Percentiles rank a stretch among this genome's conserved stretches.
Conservation (phyloP, 768 basidiomycete species). For the Gyrodon lividus region DNA sequence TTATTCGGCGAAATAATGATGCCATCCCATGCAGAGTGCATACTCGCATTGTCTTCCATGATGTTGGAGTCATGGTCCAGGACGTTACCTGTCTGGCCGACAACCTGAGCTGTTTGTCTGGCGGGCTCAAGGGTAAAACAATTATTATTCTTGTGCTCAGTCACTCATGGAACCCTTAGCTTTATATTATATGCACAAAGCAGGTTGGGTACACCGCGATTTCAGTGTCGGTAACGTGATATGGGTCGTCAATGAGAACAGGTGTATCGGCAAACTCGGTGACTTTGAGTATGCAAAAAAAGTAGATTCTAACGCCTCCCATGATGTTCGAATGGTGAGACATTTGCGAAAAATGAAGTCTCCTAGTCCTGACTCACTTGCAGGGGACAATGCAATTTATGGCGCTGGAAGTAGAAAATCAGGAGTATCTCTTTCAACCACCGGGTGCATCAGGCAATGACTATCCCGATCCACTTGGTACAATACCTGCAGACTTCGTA, state of each 20-base stretch:
- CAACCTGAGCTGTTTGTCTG: not conserved
- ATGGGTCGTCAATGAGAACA: no score
- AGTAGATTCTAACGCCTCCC: not conserved
- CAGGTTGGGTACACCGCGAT: constrained; percentile 7
- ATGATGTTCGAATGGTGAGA: constrained; percentile 12
- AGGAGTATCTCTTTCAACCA: not conserved
- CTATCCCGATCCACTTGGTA: no score
- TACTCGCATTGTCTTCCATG: not conserved
- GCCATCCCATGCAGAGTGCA: not conserved
- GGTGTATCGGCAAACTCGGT: constrained; percentile 2
- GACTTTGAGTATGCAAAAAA: constrained; percentile 16
- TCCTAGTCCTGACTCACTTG: not conserved
- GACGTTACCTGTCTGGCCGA: not conserved
- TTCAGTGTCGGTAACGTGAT: constrained; percentile 6
- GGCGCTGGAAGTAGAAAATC: constrained; percentile 9
- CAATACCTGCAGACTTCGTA: no score
- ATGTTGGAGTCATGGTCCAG: not conserved
- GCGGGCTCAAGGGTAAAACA: not conserved
- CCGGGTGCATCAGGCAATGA: no score
- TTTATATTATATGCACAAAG: constrained; percentile 3
- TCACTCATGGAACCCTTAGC: not conserved
- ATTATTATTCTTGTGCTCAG: not conserved
- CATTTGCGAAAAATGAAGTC: not conserved
- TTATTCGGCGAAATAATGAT: not conserved
- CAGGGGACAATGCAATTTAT: constrained; percentile 15